Evolutionary conservation across 306 rosid species (phyloP), one percentile per base, ranked within the genome.

Genomic region (Luffa acutangula): DNA sequence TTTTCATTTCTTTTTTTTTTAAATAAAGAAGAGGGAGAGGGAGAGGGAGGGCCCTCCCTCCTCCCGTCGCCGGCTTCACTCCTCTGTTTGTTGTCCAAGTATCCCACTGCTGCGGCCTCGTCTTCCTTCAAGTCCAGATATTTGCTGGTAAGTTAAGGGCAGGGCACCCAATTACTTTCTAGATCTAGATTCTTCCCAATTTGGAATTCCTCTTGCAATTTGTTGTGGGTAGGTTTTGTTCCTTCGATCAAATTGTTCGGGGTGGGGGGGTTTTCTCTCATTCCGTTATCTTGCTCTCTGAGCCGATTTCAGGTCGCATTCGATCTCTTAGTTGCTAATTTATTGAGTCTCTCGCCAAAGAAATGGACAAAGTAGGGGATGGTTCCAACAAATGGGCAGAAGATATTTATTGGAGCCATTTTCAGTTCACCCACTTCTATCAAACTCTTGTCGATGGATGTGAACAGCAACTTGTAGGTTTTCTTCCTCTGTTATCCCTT

Each of bases 341-440:
- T 15, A 25, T 48, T 31, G 42, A 46, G 77, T 45, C 2, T 46
- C 58, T 75, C 10, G 9, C 96, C 10, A 37, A 6, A 21, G n/a
- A 54, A 80, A 88, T 87, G 92, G 88, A 59, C 43, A 77, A 81
- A 56, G 34, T 49, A 25, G 72, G 83, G 48, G 2, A 43, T 49
- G 81, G 63, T 17, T 79, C 84, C 82, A 71, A 85, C 81, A 84
- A 89, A 3, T 87, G 85, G 97, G 89, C 46, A 2, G 89, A 92
- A 34, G 89, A 90, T 33, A 84, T 90, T 54, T 88, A 92, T 80
- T 88, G 94, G 94, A 67, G 76, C 78, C 94, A 84, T 86, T 90
- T 92, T 25, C 89, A 87, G 52, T 77, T 83, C 76, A 58, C 51
- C 45, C 92, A 82, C 65, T 90, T 92, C 39, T 75, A 85, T 11